Conservation (phyloP, 768 basidiomycete genomes). For the Psilocybe tampanensis region DNA sequence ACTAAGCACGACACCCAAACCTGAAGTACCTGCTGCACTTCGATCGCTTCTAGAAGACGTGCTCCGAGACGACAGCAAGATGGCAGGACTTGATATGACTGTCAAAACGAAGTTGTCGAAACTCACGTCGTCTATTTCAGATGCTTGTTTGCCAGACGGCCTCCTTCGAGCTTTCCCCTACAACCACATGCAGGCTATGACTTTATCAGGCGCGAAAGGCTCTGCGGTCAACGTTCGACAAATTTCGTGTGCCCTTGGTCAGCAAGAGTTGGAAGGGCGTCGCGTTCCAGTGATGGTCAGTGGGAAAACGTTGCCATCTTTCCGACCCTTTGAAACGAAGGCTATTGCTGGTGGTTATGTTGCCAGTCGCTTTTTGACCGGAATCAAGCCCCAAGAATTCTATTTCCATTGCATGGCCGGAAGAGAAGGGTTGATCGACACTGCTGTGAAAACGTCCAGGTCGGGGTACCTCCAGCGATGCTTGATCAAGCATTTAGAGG, state of each 20-base stretch:
- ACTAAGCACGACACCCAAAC: conserved; percentile 48
- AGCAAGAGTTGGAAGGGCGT: conserved; percentile 97
- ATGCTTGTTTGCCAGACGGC: conserved; percentile 82
- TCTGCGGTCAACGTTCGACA: conserved; percentile 96
- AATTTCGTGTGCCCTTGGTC: conserved; percentile 97
- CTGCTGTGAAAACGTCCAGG: conserved; percentile 97
- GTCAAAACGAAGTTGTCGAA: conserved; percentile 85
- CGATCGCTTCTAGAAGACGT: conserved; percentile 84
- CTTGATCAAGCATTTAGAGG: conserved; percentile 98
- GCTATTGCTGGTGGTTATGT: conserved; percentile 98
- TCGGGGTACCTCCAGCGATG: conserved; percentile 98
- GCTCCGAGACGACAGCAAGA: conserved; percentile 92
- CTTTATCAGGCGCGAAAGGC: conserved; percentile 96
- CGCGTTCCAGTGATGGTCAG: conserved; percentile 99
- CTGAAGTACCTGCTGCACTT: conserved; percentile 60
- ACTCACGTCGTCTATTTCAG: conserved; percentile 89
- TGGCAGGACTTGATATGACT: conserved; percentile 94
- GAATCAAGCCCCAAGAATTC: conserved; percentile 97
- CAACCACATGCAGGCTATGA: conserved; percentile 99
- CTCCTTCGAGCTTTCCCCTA: conserved; percentile 93
- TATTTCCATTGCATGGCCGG: conserved; percentile 99
- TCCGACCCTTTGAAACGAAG: conserved; percentile 96
- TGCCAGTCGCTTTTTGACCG: conserved; percentile 97
- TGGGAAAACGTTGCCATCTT: conserved; percentile 96
- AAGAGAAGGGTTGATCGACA: conserved; percentile 97